These are phyloP conservation scores for Quercus rubra DNA, from an alignment of 306 rosid species.

Conservation along the genomic window DNA sequence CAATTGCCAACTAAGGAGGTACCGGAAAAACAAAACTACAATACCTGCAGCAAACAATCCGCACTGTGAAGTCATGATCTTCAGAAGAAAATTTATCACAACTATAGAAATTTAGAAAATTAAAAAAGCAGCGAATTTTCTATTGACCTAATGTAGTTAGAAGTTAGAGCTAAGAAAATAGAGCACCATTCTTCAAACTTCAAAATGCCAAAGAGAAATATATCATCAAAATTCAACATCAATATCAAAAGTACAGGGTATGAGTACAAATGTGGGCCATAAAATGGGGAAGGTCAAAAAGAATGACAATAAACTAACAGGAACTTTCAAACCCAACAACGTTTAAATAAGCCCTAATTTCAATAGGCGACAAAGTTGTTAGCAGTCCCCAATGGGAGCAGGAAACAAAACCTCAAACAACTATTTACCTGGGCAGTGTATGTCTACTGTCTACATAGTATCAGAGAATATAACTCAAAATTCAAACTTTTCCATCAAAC, in stretches of 20 bases:
- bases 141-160: neutral
- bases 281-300: constrained; percentile 1
- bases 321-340: no score
- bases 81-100: neutral
- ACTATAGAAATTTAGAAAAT: neutral
- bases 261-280: neutral
- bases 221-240: neutral
- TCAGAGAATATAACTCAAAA: no score
- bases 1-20: neutral
- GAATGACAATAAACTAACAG: neutral
- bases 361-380: no score
- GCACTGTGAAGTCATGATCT: neutral
- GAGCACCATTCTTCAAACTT: neutral
- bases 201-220: neutral
- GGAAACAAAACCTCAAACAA: no score
- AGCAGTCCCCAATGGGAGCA: no score
- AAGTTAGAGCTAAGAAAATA: neutral
- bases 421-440: no score
- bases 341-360: no score
- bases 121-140: neutral
- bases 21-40: neutral
- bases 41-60: neutral
- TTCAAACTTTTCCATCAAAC: no score
- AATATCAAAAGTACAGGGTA: neutral
- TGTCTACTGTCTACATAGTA: no score